Evolutionary conservation across 2,329 filamentous ascomycete genomes (phyloP).

Genomic region (Pochonia chlamydosporia): DNA sequence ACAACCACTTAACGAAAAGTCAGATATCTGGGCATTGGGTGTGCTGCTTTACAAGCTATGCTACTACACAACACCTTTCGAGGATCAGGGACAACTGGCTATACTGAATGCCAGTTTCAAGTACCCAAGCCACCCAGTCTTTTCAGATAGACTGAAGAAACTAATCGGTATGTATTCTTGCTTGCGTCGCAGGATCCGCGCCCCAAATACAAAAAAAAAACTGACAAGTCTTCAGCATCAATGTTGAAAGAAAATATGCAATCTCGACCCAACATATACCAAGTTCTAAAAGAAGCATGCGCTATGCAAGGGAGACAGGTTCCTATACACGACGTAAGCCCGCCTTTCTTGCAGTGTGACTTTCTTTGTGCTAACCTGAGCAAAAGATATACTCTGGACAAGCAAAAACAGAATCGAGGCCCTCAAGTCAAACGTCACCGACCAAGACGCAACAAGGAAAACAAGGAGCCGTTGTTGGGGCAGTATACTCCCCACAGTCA

Average conservation of each 20-base stretch:
- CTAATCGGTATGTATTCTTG: slow-evolving; percentile 63
- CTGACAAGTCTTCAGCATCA: slow-evolving; percentile 48
- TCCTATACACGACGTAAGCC: slow-evolving; percentile 79
- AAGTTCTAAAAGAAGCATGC: slow-evolving; percentile 82
- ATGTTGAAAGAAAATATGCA: slow-evolving; percentile 86
- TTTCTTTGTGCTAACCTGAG: slow-evolving; percentile 7
- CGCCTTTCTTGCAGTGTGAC: not conserved
- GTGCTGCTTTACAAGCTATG: slow-evolving; percentile 96
- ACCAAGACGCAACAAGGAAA: slow-evolving; percentile 48
- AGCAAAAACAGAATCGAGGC: slow-evolving; percentile 56
- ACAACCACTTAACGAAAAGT: slow-evolving; percentile 96
- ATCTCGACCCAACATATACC: slow-evolving; percentile 83
- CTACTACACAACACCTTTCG: slow-evolving; percentile 98
- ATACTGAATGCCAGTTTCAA: slow-evolving; percentile 95
- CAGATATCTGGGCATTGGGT: slow-evolving; percentile 95
- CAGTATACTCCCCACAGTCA: slow-evolving; percentile 71
- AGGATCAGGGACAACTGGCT: slow-evolving; percentile 94
- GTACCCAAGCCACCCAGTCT: slow-evolving; percentile 80
- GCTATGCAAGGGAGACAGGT: slow-evolving; percentile 81
- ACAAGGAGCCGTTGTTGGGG: slow-evolving; percentile 62
- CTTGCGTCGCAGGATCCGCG: not conserved
- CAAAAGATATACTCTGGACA: slow-evolving; percentile 65
- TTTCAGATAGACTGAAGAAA: slow-evolving; percentile 84
- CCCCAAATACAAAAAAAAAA: too few species aligned
- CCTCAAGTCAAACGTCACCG: slow-evolving; percentile 20